Evolutionary conservation across 2,329 filamentous ascomycete genomes (phyloP).

Genomic region (Colletotrichum sp.): DNA sequence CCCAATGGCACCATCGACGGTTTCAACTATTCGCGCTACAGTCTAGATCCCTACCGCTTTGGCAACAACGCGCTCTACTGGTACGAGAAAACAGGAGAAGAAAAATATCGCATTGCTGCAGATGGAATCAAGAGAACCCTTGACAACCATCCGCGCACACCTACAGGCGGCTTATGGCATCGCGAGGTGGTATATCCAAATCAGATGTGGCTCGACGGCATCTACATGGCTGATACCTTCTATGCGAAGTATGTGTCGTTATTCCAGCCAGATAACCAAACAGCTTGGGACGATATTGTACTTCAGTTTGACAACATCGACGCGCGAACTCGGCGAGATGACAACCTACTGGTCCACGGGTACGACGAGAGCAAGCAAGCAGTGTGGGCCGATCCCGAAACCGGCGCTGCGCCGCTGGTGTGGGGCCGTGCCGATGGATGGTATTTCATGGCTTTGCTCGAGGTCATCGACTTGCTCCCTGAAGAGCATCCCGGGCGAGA

Average conservation of each 20-base stretch:
- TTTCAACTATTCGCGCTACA: constrained; percentile 53
- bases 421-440: constrained; percentile 60
- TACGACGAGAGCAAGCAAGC: constrained; percentile 55
- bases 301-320: constrained; percentile 51
- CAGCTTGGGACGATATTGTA: constrained; percentile 48
- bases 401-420: constrained; percentile 56
- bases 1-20: constrained; percentile 50
- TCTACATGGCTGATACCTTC: constrained; percentile 53
- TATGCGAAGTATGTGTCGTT: constrained; percentile 43
- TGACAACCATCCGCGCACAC: constrained; percentile 52
- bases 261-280: constrained; percentile 39
- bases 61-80: constrained; percentile 57
- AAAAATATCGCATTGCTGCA: constrained; percentile 54
- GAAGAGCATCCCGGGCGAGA: constrained; percentile 37
- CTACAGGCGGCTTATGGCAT: constrained; percentile 60
- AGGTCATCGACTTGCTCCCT: constrained; percentile 51
- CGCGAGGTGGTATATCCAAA: constrained; percentile 47
- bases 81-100: constrained; percentile 48
- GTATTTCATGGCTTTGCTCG: constrained; percentile 57
- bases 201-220: constrained; percentile 65
- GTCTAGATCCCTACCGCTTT: constrained; percentile 57
- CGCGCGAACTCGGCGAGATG: constrained; percentile 39
- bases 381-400: constrained; percentile 54
- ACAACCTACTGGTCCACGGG: constrained; percentile 55
- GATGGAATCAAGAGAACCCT: constrained; percentile 49